A percentile compares a stretch with the other conserved stretches of the same genome.
These are phyloP conservation scores for Suhomyces taliae DNA, from an alignment of 1,139 yeast genomes.

Conservation along the genomic window DNA sequence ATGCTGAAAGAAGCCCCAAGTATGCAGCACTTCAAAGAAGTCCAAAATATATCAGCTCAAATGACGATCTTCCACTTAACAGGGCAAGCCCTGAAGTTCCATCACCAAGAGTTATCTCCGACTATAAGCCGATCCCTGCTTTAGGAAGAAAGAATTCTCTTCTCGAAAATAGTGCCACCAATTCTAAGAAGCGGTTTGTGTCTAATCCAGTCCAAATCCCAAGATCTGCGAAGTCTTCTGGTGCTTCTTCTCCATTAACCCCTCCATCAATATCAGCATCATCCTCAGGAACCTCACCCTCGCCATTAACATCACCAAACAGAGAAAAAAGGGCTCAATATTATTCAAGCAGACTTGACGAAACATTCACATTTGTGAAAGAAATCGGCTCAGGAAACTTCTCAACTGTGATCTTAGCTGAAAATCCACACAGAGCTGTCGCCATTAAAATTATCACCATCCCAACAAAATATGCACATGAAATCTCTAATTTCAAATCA, in stretches of 20 bases:
- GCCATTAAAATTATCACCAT: constrained; percentile 46
- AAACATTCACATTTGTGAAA: constrained; percentile 22
- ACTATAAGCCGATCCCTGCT: constrained; percentile 30
- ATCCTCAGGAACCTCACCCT: constrained; percentile 12
- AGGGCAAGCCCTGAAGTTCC: not conserved
- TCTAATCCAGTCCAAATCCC: constrained; percentile 22
- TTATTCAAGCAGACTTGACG: constrained; percentile 14
- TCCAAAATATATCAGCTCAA: not conserved
- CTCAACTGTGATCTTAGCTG: constrained; percentile 53
- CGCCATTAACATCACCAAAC: constrained; percentile 3
- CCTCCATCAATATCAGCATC: constrained; percentile 12
- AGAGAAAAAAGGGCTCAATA: constrained; percentile 14
- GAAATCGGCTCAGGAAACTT: constrained; percentile 61
- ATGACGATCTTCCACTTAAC: not conserved
- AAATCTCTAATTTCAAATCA: constrained; percentile 52
- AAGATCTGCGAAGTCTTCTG: constrained; percentile 4
- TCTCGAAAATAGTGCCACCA: constrained; percentile 15
- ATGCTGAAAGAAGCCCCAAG: constrained; percentile 5
- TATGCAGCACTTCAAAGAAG: not conserved
- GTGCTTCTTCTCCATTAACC: constrained; percentile 7
- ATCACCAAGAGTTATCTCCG: constrained; percentile 30
- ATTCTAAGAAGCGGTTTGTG: constrained; percentile 19
- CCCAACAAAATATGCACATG: constrained; percentile 29
- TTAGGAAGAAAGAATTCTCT: constrained; percentile 24
- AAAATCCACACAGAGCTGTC: constrained; percentile 19